Evolutionary conservation across 2,329 filamentous ascomycete species (phyloP), one percentile per base, ranked within the genome.

Genomic region (Phialophora verrucosa): DNA sequence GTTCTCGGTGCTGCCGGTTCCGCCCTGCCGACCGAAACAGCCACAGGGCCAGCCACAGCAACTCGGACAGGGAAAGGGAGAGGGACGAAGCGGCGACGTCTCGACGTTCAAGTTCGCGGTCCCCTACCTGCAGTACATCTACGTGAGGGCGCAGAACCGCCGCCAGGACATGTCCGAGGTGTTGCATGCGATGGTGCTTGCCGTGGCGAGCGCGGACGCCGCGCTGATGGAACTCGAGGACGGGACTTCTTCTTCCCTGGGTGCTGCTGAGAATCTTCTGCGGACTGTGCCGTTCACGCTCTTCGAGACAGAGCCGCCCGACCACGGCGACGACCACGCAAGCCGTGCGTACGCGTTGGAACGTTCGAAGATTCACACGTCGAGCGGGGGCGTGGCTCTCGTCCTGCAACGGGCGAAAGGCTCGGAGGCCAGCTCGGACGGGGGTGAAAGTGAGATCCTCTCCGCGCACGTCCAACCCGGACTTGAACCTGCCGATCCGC

Each of bases 161-260:
- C 66, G 70, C 35, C 70, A 72, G 59, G 68, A 72, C 62, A 69
- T 72, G 64, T 70, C 70, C 17, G 70, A 72, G 38, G 66, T 70
- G n/a, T 61, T 72, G 55, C 70, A 72, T 44, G 69, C 69, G 42
- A 66, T 72, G 66, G 64, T 70, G 6, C 62, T 72, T 29, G 70
- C 70, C 20, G 70, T 72, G 8, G 50, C 66, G 3, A 51, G 58
- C 17, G 70, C 69, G 4, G 70, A 70, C 44, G 70, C 64, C n/a
- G 59, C 59, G 7, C 10, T 59, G 20, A 60, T 61, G 50, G 55
- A 38, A 27, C 17, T 50, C 29, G 59, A 61, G 57, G 59, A 61
- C 23, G 29, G 47, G 32, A n/a, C 7, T 0, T 29, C 38, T 35
- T 12, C 32, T 58, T 47, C 56, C 7, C 5, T 17, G 14, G 56